Conservation (phyloP, 441 rosid species). For the Adansonia gregorii region DNA sequence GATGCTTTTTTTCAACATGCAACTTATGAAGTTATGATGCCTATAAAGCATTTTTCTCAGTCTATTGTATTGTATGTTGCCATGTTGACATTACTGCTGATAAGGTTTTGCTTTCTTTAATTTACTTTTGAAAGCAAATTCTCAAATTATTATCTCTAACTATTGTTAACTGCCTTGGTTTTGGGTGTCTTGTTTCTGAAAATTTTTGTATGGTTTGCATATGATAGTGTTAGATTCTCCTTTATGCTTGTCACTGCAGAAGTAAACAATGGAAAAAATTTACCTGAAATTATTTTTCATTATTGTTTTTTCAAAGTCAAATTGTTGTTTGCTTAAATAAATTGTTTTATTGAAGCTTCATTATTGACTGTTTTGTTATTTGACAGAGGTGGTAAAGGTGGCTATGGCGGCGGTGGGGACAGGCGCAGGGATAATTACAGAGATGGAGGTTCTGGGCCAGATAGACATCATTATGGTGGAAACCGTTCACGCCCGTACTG, state of each 20-base stretch:
- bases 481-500: conserved; percentile 92
- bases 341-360: not conserved
- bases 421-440: conserved; percentile 72
- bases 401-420: conserved; percentile 88
- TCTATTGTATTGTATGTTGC: not conserved
- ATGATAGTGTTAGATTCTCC: not conserved
- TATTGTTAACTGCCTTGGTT: not conserved
- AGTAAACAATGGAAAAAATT: not conserved
- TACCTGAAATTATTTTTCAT: not conserved
- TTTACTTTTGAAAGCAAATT: not conserved
- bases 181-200: not conserved
- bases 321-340: conserved; percentile 13
- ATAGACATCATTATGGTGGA: conserved; percentile 81
- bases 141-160: not conserved
- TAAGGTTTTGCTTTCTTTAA: not conserved
- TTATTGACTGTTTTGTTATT: conserved; percentile 29
- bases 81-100: not conserved
- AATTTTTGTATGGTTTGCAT: not conserved
- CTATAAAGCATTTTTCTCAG: not conserved
- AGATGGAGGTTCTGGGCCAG: conserved; percentile 81
- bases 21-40: not conserved
- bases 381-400: conserved; percentile 74
- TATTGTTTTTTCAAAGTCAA: not conserved
- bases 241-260: not conserved
- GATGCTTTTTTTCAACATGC: not conserved